phyloP scores from a whole-genome alignment of 2,329 filamentous ascomycete genomes.

The Cladosporium phlei region DNA sequence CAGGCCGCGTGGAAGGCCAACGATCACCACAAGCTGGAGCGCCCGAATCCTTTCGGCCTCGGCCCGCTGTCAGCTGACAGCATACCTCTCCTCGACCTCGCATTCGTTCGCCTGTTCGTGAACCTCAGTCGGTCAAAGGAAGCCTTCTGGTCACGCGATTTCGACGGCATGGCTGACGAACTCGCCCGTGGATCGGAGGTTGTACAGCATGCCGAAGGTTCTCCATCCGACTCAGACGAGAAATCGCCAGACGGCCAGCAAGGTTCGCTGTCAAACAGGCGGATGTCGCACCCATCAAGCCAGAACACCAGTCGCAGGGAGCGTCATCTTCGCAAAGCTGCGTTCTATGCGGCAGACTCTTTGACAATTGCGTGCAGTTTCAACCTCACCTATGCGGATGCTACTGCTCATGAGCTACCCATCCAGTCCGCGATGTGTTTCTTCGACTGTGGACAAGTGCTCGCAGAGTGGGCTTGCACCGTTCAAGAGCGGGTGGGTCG shows the following conservation, averaged over 20 bases:
- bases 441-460: constrained; percentile 88
- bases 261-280: constrained; percentile 12
- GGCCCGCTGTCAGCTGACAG: constrained; percentile 84
- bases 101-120: constrained; percentile 87
- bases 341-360: constrained; percentile 89
- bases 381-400: constrained; percentile 78
- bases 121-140: constrained; percentile 91
- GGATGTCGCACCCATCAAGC: constrained; percentile 28
- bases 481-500: constrained; percentile 90
- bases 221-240: constrained; percentile 1
- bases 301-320: constrained; percentile 65
- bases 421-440: constrained; percentile 87
- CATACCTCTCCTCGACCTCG: constrained; percentile 83
- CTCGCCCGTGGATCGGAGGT: constrained; percentile 73
- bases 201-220: constrained; percentile 61
- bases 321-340: constrained; percentile 85
- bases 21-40: constrained; percentile 74
- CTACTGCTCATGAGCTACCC: constrained; percentile 76
- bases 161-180: constrained; percentile 85
- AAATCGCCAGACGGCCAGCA: constrained; percentile 10
- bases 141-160: constrained; percentile 89
- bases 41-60: constrained; percentile 75
- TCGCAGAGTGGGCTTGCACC: constrained; percentile 90
- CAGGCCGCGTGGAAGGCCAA: constrained; percentile 87
- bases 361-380: constrained; percentile 82